Evolutionary conservation across 352 stramenopile genomes (phyloP).

Genomic region (Achlya hypogyna): DNA sequence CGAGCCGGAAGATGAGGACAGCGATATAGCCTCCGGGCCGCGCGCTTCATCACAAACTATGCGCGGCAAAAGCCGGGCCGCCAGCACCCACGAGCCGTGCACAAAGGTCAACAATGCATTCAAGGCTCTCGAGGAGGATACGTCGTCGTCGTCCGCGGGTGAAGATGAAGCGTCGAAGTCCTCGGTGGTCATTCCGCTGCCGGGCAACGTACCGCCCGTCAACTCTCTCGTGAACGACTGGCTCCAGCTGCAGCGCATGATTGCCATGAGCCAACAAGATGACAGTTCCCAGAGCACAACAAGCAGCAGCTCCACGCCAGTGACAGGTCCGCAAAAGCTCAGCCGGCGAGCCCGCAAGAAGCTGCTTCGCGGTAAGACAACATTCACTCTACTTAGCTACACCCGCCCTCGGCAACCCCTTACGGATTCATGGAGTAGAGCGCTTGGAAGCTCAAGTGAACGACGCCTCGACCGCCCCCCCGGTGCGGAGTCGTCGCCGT

Average conservation of each 20-base stretch:
- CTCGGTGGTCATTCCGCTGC: not conserved
- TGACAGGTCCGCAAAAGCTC: too few relatives aligned
- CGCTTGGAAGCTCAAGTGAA: too few relatives aligned
- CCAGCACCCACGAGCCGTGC: not conserved
- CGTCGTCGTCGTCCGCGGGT: not conserved
- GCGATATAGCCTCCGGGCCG: not conserved
- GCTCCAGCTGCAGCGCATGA: slow-evolving; percentile 6
- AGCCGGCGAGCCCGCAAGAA: too few relatives aligned
- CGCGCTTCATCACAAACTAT: not conserved
- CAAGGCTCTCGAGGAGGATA: slow-evolving; percentile 7
- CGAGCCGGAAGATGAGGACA: not conserved
- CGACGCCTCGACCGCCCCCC: too few relatives aligned
- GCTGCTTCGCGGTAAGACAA: too few relatives aligned
- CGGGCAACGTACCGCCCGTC: not conserved
- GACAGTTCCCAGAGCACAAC: too few relatives aligned
- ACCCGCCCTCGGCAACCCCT: too few relatives aligned
- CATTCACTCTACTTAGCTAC: too few relatives aligned
- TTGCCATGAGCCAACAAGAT: too few relatives aligned
- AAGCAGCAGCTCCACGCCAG: too few relatives aligned
- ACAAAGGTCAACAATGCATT: not conserved
- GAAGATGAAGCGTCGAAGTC: not conserved
- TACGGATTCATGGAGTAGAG: too few relatives aligned
- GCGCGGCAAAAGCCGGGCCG: not conserved
- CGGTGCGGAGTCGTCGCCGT: too few relatives aligned
- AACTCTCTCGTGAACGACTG: slow-evolving; percentile 1